A percentile compares a stretch with the other conserved stretches of the same genome.
phyloP scores from a whole-genome alignment of 2,329 filamentous ascomycete species.

The Helicocarpus griseus region DNA sequence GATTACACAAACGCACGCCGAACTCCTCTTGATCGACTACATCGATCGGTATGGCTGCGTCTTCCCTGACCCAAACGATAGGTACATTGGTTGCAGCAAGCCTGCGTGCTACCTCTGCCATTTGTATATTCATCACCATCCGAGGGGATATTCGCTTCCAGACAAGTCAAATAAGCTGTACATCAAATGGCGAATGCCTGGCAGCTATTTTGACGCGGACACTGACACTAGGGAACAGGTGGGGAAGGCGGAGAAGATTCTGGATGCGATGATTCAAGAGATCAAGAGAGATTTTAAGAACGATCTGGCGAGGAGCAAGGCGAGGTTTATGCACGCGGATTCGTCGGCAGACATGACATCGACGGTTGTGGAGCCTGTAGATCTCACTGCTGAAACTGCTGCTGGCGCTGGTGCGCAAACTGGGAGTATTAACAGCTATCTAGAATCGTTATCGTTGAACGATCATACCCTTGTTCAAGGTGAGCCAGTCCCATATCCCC shows the following conservation, averaged over 20 bases:
- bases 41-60: not conserved
- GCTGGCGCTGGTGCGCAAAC: not conserved
- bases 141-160: not conserved
- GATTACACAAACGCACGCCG: not conserved
- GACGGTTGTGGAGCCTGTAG: not conserved
- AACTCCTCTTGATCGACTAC: not conserved
- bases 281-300: not conserved
- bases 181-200: not conserved
- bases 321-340: not conserved
- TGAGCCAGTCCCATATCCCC: not conserved
- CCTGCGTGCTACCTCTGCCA: not conserved
- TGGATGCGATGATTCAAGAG: not conserved
- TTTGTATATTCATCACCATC: not conserved
- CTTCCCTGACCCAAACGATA: not conserved
- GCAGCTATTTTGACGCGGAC: not conserved
- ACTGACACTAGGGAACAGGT: not conserved
- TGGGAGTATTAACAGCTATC: not conserved
- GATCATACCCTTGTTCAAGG: not conserved
- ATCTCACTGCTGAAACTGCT: not conserved
- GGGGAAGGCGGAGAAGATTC: not conserved
- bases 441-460: not conserved
- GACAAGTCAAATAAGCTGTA: constrained; percentile 1
- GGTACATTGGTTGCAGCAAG: constrained; percentile 1
- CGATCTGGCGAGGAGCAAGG: not conserved
- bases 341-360: constrained; percentile 2